These are phyloP conservation scores for Anthoceros angustus DNA, from an alignment of 225 moss, liverwort and hornwort genomes.

Conservation along the genomic window DNA sequence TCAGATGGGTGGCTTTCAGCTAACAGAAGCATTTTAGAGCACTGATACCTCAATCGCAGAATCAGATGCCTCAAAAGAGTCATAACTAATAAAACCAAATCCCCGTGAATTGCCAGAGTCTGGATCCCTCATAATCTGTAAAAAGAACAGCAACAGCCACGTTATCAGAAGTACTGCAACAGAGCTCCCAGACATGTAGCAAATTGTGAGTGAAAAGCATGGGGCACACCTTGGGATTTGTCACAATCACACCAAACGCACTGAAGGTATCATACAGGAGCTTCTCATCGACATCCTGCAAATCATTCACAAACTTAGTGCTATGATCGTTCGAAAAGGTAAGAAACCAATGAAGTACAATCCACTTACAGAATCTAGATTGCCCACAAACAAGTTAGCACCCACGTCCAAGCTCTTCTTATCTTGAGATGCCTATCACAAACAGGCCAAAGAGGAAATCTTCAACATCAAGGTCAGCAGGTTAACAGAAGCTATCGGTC, in stretches of 20 bases:
- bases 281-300: conserved; percentile 98
- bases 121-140: conserved; percentile 94
- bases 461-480: not conserved
- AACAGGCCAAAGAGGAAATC: not conserved
- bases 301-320: not conserved
- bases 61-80: conserved; percentile 96
- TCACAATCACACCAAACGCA: conserved; percentile 95
- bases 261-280: conserved; percentile 92
- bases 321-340: not conserved
- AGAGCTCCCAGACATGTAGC: not conserved
- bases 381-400: conserved; percentile 92
- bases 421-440: conserved; percentile 88
- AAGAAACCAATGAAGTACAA: not conserved
- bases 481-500: not conserved
- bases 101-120: conserved; percentile 98
- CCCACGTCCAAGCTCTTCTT: conserved; percentile 98
- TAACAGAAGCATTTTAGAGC: not conserved
- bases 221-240: conserved; percentile 66
- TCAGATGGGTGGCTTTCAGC: not conserved
- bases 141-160: not conserved
- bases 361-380: conserved; percentile 75
- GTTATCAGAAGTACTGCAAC: not conserved
- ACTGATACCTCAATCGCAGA: conserved; percentile 74
- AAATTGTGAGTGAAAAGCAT: not conserved
- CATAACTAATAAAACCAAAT: conserved; percentile 97